These are phyloP conservation scores for Fusarium sulawesiense DNA, from an alignment of 2,329 filamentous ascomycete species.

Conservation along the genomic window DNA sequence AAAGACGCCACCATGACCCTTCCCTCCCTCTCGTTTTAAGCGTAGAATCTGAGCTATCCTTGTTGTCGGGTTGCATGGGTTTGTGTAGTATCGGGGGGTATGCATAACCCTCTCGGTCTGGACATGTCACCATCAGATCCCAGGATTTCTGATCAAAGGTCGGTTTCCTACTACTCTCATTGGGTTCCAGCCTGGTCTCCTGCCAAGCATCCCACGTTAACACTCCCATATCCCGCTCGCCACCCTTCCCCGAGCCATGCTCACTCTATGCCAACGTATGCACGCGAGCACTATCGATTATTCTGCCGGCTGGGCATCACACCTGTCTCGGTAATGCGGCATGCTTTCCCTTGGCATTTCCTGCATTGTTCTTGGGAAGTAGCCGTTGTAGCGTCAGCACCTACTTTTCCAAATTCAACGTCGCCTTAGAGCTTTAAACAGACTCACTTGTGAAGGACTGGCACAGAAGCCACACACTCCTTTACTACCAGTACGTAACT, in stretches of 20 bases:
- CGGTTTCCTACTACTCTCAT: constrained; percentile 9
- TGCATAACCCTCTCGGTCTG: constrained; percentile 19
- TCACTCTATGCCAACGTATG: constrained; percentile 34
- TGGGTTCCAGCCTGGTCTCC: constrained; percentile 1
- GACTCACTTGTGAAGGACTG: too few species aligned
- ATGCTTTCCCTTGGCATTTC: background rate
- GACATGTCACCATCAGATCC: background rate
- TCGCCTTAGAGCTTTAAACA: background rate
- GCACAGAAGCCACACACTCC: background rate
- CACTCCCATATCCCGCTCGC: constrained; percentile 6
- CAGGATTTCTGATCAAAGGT: background rate
- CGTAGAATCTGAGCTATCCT: constrained; percentile 32
- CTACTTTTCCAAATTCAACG: background rate
- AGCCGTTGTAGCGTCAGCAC: background rate
- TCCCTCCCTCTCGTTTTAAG: background rate
- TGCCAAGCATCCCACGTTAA: constrained; percentile 18
- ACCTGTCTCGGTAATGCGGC: constrained; percentile 44
- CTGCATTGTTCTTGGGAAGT: background rate
- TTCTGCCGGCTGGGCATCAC: constrained; percentile 37
- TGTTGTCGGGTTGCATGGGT: constrained; percentile 26
- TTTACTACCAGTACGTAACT: background rate
- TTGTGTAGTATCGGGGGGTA: constrained; percentile 35
- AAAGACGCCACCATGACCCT: background rate
- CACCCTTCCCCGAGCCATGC: constrained; percentile 34
- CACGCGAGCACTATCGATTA: constrained; percentile 24